Evolutionary conservation across 257 asterid genomes (phyloP), one percentile per base, ranked within the genome.

Genomic region (Coffea eugenioides): DNA sequence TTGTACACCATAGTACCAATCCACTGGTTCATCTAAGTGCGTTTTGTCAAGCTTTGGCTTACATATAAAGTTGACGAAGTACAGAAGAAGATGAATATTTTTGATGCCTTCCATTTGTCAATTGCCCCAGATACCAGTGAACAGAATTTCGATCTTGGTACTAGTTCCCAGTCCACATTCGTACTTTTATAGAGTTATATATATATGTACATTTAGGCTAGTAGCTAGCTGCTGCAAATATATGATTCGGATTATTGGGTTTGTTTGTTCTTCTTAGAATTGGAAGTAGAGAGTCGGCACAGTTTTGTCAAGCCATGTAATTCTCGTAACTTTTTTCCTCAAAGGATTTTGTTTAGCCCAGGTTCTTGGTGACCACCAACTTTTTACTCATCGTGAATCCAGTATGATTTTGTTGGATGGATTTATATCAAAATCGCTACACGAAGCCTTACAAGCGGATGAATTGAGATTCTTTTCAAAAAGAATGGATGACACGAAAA

Each of bases 101-200:
- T 31, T 52, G 62, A 41, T 80, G 80, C 72, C 83, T 75, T 70
- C 75, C 61, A 77, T 36, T 77, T 21, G 41, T 45, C 69, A 36
- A 43, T 12, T 13, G n/a, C 6, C 21, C 39, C 10, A 41, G 59
- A 41, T 41, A 80, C n/a, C 0, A 31, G 31, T 31, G 31, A 31
- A 31, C 31, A 31, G 31, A 31, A 31, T 41, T 67, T 66, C 45
- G 64, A 76, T 45, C 20, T 27, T 27, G 69, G 64, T 46, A 46
- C 9, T n/a, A 69, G 69, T 76, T 39, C 43, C 43, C 45, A 69
- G 31, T 31, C 61, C 49, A 75, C 79, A 39, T 69, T 43, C 46
- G 10, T 61, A 9, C 31, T 39, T 31, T 31, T 31, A 31, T 31
- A 31, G 31, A 31, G 31, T 31, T 31, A 31, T 31, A 31, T 31